Percentiles rank a stretch among this genome's conserved stretches.
Evolutionary conservation across 176 grass and related monocot species (phyloP).

Genomic region (Eragrostis nindensis): DNA sequence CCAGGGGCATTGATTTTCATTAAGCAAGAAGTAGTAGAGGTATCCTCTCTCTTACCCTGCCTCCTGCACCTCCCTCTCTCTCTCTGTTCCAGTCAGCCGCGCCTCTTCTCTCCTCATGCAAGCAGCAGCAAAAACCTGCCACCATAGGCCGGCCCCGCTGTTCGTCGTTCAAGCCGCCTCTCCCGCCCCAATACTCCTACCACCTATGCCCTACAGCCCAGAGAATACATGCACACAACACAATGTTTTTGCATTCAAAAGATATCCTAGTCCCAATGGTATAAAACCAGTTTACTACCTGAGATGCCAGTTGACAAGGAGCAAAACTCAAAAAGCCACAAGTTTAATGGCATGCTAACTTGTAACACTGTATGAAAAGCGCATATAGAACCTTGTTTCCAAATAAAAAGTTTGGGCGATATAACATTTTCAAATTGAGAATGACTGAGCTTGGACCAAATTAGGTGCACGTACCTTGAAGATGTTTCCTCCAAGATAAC

Average conservation of each 20-base stretch:
- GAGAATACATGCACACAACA: too few species aligned
- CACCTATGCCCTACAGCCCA: too few species aligned
- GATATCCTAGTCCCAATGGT: not conserved
- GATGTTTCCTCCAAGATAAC: constrained; percentile 82
- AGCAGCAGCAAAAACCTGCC: too few species aligned
- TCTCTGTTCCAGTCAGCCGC: too few species aligned
- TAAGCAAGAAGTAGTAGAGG: too few species aligned
- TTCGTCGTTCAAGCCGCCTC: too few species aligned
- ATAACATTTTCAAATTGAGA: not conserved
- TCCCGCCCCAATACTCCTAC: too few species aligned
- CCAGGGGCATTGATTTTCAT: too few species aligned
- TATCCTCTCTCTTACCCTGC: too few species aligned
- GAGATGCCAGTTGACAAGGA: not conserved
- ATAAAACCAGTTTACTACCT: not conserved
- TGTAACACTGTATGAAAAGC: constrained; percentile 9
- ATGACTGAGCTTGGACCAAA: constrained; percentile 10
- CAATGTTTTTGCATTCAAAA: not conserved
- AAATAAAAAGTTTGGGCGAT: not conserved
- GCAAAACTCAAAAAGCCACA: not conserved
- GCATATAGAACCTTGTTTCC: not conserved
- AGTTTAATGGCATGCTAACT: not conserved
- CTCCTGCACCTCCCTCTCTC: too few species aligned
- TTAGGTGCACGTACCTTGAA: constrained; percentile 47
- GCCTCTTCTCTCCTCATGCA: too few species aligned
- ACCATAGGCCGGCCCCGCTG: too few species aligned